Evolutionary conservation across 257 asterid genomes (phyloP).

Genomic region (Vinca minor): DNA sequence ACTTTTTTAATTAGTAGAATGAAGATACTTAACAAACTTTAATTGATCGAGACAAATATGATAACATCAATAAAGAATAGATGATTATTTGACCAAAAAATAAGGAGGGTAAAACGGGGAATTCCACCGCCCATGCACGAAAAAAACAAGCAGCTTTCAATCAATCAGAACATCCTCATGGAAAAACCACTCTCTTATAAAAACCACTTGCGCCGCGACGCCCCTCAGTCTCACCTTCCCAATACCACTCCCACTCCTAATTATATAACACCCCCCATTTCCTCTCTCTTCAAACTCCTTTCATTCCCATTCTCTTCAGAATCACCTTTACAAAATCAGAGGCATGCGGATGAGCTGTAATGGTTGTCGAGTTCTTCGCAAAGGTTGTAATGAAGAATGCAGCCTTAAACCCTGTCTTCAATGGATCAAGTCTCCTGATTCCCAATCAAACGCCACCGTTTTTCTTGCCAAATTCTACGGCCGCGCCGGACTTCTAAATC

Average conservation of each 20-base stretch:
- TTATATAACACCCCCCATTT: background rate
- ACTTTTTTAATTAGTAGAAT: too few relatives aligned
- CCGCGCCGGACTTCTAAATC: constrained; percentile 42
- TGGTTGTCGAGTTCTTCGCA: constrained; percentile 42
- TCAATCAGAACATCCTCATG: too few relatives aligned
- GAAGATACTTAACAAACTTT: too few relatives aligned
- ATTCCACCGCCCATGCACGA: too few relatives aligned
- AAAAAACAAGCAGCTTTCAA: constrained; percentile 17
- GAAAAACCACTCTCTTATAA: constrained; percentile 16
- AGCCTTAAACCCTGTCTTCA: constrained; percentile 32
- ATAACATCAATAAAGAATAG: too few relatives aligned
- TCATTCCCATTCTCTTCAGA: background rate
- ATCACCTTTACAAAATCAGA: background rate
- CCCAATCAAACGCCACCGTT: constrained; percentile 40
- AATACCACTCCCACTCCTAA: background rate
- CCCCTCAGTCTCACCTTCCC: background rate
- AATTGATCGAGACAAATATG: too few relatives aligned
- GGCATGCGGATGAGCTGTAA: constrained; percentile 41
- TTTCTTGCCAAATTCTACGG: constrained; percentile 43
- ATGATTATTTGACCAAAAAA: too few relatives aligned
- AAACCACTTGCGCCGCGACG: constrained; percentile 29
- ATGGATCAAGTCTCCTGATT: constrained; percentile 37
- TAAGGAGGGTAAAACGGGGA: too few relatives aligned
- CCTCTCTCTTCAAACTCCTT: background rate
- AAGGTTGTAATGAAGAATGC: constrained; percentile 33